Evolutionary conservation across 1,284 basidiomycete species (phyloP).

Genomic region (Naganishia sp.): DNA sequence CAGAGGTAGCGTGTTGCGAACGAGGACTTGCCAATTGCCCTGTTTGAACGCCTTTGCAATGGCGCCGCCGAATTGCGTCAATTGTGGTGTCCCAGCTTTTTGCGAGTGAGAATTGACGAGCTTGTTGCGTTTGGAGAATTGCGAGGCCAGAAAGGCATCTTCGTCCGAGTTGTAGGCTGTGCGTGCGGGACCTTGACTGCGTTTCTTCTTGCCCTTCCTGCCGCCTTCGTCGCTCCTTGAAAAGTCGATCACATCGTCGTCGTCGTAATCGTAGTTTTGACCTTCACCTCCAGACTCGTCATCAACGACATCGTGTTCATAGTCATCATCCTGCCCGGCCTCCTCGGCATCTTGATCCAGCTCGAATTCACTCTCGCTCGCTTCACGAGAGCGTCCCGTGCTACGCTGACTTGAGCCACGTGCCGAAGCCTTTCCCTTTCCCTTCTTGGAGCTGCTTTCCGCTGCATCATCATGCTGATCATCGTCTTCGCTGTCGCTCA

Average conservation of each 20-base stretch:
- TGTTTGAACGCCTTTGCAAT: slow-evolving; percentile 23
- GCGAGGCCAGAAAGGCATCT: slow-evolving; percentile 8
- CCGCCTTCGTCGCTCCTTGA: neutral
- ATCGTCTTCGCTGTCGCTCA: slow-evolving; percentile 6
- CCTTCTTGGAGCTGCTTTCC: neutral
- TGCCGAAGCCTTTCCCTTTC: slow-evolving; percentile 10
- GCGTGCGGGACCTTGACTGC: neutral
- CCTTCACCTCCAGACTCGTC: slow-evolving; percentile 17
- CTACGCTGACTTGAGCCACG: neutral
- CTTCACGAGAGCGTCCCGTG: slow-evolving; percentile 4
- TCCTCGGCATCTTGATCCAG: slow-evolving; percentile 20
- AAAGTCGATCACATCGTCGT: slow-evolving; percentile 23
- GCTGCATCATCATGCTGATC: neutral
- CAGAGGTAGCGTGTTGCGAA: slow-evolving; percentile 23
- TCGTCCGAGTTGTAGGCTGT: slow-evolving; percentile 10
- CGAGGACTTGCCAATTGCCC: slow-evolving; percentile 12
- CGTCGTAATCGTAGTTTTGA: slow-evolving; percentile 13
- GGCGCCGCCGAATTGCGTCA: slow-evolving; percentile 11
- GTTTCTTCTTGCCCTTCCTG: slow-evolving; percentile 21
- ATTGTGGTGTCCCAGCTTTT: neutral
- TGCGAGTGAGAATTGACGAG: slow-evolving; percentile 6
- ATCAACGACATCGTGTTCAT: slow-evolving; percentile 3
- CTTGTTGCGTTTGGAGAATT: slow-evolving; percentile 7
- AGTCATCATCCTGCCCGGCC: slow-evolving; percentile 11
- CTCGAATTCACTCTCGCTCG: slow-evolving; percentile 27